Base-by-base conservation (phyloP, 257 asterid genomes). In the Capsicum baccatum region DNA sequence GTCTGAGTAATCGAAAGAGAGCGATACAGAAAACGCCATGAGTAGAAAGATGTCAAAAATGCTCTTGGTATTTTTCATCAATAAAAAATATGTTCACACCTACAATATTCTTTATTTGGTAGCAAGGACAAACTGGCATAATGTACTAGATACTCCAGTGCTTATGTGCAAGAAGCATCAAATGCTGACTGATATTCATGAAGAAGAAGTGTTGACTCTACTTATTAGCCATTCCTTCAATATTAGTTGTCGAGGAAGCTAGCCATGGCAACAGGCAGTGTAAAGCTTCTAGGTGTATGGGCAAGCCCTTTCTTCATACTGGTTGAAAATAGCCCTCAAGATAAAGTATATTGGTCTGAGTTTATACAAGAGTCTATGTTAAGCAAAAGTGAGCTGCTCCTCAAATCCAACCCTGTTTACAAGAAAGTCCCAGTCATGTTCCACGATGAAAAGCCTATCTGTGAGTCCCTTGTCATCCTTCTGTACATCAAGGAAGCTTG, bases 401-500 rank as follows among this genome's bases (percentile, higher is more conserved):
- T 87, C 10, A 84, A 87, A 87, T 82, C 86, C 21, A 90, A 90
- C 48, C 91, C 90, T 12, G 71, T 88, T 64, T 73, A 86, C 66
- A 74, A 85, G 84, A 85, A 86, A 47, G 63, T 90, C 55, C 92
- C 91, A 0, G 91, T 90, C 37, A 83, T 90, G 3, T 76, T 90
- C 70, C 90, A 88, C 73, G 80, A 58, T 2, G 86, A 84, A 52
- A 79, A 68, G 63, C 83, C 90, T 44, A 63, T 88, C 6, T 57
- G 91, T 33, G 89, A 88, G 39, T 90, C 91, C 5, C 87, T 84
- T 17, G 35, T 90, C 58, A 79, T 88, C 6, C 83, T 88, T 33
- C 82, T 87, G 71, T 90, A 90, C 73, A 83, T 90, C 48, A 91
- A 90, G 55, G 91, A 88, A 48, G 44, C 48, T 59, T 90, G 91